These are phyloP conservation scores for Rhizopogon vesiculosus DNA, from an alignment of 768 basidiomycete species.

Conservation along the genomic window DNA sequence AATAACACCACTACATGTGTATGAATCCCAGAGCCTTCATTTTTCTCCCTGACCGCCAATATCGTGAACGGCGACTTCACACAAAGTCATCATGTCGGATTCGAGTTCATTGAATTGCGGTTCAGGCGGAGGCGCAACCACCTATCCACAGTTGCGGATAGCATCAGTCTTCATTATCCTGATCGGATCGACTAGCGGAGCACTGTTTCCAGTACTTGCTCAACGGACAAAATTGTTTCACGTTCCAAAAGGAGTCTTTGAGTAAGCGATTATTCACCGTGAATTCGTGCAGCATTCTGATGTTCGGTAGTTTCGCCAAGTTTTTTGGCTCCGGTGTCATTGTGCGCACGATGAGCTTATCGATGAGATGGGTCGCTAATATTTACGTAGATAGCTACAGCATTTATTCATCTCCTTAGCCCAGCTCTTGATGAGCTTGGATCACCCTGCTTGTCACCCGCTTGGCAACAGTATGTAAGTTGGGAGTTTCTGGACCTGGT, in stretches of 20 bases:
- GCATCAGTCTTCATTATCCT: constrained; percentile 76
- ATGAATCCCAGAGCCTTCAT: background rate
- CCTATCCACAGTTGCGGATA: constrained; percentile 51
- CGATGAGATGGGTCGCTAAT: background rate
- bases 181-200: constrained; percentile 50
- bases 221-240: constrained; percentile 44
- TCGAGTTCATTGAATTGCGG: constrained; percentile 34
- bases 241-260: constrained; percentile 41
- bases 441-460: constrained; percentile 62
- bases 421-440: constrained; percentile 71
- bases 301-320: constrained; percentile 63
- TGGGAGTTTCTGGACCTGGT: background rate
- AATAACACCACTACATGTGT: background rate
- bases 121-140: constrained; percentile 45
- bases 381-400: constrained; percentile 69
- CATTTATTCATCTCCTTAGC: constrained; percentile 78
- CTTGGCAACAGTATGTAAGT: constrained; percentile 74
- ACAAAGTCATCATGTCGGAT: constrained; percentile 17
- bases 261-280: constrained; percentile 41
- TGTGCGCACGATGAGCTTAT: constrained; percentile 36
- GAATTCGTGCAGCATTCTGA: background rate
- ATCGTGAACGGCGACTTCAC: background rate
- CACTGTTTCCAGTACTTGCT: constrained; percentile 70
- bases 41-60: background rate
- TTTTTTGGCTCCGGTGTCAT: constrained; percentile 91